These are phyloP conservation scores for Paecilomyces sp. DNA, from an alignment of 2,329 filamentous ascomycete species.

Conservation along the genomic window DNA sequence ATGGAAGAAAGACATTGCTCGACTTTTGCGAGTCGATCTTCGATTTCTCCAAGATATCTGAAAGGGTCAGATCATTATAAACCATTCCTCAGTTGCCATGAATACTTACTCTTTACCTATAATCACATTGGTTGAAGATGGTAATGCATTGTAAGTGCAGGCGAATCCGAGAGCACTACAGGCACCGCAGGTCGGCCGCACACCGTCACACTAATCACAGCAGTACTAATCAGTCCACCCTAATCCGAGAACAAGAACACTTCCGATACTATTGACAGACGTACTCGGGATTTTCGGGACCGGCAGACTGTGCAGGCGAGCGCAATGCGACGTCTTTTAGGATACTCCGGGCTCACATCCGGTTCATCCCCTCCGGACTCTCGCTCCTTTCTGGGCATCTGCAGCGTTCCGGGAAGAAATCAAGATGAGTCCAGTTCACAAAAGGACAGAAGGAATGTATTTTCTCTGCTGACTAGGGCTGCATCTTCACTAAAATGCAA, in stretches of 20 bases:
- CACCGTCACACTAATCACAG: not conserved
- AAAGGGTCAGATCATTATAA: not conserved
- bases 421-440: not conserved
- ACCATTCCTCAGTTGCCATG: not conserved
- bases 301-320: not conserved
- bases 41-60: not conserved
- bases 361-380: not conserved
- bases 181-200: not conserved
- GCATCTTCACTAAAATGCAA: not conserved
- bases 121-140: not conserved
- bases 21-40: not conserved
- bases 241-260: not conserved
- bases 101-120: not conserved
- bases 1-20: not conserved
- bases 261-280: not conserved
- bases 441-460: not conserved
- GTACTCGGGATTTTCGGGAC: not conserved
- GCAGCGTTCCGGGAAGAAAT: not conserved
- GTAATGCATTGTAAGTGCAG: not conserved
- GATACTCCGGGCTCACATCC: not conserved
- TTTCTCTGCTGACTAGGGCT: not conserved
- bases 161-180: not conserved
- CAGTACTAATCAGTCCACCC: not conserved
- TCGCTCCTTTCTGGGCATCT: not conserved
- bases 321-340: not conserved